A percentile compares a stretch with the other conserved stretches of the same genome.
Evolutionary conservation across 306 rosid species (phyloP).

Genomic region (Lupinus albus): DNA sequence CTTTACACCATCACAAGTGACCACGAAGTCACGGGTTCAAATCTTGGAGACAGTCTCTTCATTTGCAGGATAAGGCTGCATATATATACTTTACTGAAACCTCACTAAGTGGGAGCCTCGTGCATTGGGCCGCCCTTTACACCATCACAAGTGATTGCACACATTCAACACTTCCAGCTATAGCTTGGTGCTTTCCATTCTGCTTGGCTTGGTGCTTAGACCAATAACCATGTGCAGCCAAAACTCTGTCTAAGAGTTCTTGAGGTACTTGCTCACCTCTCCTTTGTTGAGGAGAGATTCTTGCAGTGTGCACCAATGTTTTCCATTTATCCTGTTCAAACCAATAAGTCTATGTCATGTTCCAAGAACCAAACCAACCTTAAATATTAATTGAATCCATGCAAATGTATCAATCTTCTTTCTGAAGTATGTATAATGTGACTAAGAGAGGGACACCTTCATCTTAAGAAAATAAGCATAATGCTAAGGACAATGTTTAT

Average conservation of each 20-base stretch:
- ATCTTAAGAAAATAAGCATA: slow-evolving; percentile 10
- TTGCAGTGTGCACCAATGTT: slow-evolving; percentile 92
- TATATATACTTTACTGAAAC: no score
- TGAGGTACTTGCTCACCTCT: slow-evolving; percentile 98
- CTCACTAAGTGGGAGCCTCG: no score
- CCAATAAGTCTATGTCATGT: not conserved
- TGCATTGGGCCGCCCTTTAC: no score
- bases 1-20: slow-evolving; percentile 70
- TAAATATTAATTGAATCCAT: slow-evolving; percentile 9
- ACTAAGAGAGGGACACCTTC: not conserved
- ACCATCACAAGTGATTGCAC: slow-evolving; percentile 39
- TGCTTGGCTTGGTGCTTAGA: slow-evolving; percentile 87
- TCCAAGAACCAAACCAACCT: slow-evolving; percentile 10
- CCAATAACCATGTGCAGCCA: slow-evolving; percentile 91
- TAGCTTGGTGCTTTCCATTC: slow-evolving; percentile 63
- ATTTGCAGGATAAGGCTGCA: no score
- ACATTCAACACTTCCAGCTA: slow-evolving; percentile 49
- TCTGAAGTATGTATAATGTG: slow-evolving; percentile 5
- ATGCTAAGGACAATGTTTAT: slow-evolving; percentile 2
- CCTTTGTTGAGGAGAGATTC: slow-evolving; percentile 87
- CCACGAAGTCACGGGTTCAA: no score
- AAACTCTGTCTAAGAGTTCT: slow-evolving; percentile 80
- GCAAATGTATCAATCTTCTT: slow-evolving; percentile 4
- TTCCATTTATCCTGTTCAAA: slow-evolving; percentile 89
- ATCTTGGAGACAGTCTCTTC: no score